A percentile compares a stretch with the other conserved stretches of the same genome.
Conservation (phyloP, 352 stramenopile genomes). For the Globisporangium camurandrum region DNA sequence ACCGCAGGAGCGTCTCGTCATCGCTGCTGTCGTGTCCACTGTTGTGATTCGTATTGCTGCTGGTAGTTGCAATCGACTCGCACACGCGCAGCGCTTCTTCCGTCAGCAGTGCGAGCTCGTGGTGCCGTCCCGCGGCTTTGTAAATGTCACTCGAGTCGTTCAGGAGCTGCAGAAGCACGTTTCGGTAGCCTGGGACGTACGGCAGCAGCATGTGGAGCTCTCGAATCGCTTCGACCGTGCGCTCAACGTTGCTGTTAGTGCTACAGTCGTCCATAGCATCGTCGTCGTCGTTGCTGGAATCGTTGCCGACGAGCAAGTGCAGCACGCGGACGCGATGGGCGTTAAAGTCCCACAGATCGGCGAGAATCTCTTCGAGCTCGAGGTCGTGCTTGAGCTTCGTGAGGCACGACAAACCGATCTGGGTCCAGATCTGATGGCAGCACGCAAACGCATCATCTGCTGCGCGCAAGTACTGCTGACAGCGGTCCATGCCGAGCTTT, state of each 20-base stretch:
- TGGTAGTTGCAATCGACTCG: slow-evolving; percentile 42
- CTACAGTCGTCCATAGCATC: slow-evolving; percentile 8
- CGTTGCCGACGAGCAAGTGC: slow-evolving; percentile 16
- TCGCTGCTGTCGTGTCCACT: slow-evolving; percentile 20
- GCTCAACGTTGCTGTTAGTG: no score
- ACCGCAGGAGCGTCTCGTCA: slow-evolving; percentile 12
- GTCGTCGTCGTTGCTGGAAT: background rate
- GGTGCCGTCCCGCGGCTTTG: slow-evolving; percentile 19
- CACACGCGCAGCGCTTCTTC: slow-evolving; percentile 57
- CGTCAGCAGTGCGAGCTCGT: slow-evolving; percentile 32
- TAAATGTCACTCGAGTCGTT: slow-evolving; percentile 44
- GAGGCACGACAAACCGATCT: slow-evolving; percentile 54
- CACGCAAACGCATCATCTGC: slow-evolving; percentile 44
- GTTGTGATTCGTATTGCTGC: no score
- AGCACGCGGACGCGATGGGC: slow-evolving; percentile 56
- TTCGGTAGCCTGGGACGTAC: slow-evolving; percentile 42
- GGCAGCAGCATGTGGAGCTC: slow-evolving; percentile 71
- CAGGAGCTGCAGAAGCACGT: slow-evolving; percentile 38
- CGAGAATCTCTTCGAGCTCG: slow-evolving; percentile 65
- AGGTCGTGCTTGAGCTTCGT: slow-evolving; percentile 56
- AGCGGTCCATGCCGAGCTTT: slow-evolving; percentile 33
- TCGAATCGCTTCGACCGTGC: slow-evolving; percentile 47
- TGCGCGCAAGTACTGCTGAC: slow-evolving; percentile 45
- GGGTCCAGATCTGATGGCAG: slow-evolving; percentile 44
- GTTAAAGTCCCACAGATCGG: slow-evolving; percentile 79